Evolutionary conservation across 805 yeast species (phyloP), one percentile per base, ranked within the genome.

Genomic region (Lachancea nothofagi): DNA sequence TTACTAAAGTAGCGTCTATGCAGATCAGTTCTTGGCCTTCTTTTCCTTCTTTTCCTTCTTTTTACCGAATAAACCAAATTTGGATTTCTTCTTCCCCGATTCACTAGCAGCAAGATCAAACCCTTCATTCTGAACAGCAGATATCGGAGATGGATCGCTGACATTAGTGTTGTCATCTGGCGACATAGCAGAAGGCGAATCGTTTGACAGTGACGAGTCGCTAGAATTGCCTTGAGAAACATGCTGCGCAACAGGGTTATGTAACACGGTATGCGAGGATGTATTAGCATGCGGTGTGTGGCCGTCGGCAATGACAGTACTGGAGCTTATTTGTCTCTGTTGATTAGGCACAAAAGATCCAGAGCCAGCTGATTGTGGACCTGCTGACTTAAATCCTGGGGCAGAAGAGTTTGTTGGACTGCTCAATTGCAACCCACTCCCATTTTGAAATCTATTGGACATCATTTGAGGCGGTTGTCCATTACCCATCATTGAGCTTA

Each of bases 31-130:
- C 40, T 45, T 42, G 30, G 14, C 28, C 18, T 28, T n/a, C 15
- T 28, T 28, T 28, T 28, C 50, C 44, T 50, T 45, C 20, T 48
- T 41, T 45, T 52, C 54, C 44, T 47, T 46, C 42, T 55, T 57
- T 39, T 53, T 53, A 23, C 51, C 46, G 30, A 57, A 56, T 13
- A 54, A 44, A n/a, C 60, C 56, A 46, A 57, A 57, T 36, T 53
- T 56, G n/a, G 47, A 47, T 42, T 55, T 50, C 15, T 54, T 55
- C 30, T 40, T 45, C 13, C 42, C 53, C 5, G 41, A 18, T 2
- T 42, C 43, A 6, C 20, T 29, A 7, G 43, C 44, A n/a, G 17
- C 36, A 12, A 29, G 26, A 13, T 29, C 29, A 14, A 23, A 26
- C 21, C 26, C 43, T 29, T 15, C 13, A 13, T 40, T 31, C 13